A percentile compares a stretch with the other conserved stretches of the same genome.
Evolutionary conservation across 2,329 filamentous ascomycete species (phyloP).

Genomic region (Stemphylium beticola): DNA sequence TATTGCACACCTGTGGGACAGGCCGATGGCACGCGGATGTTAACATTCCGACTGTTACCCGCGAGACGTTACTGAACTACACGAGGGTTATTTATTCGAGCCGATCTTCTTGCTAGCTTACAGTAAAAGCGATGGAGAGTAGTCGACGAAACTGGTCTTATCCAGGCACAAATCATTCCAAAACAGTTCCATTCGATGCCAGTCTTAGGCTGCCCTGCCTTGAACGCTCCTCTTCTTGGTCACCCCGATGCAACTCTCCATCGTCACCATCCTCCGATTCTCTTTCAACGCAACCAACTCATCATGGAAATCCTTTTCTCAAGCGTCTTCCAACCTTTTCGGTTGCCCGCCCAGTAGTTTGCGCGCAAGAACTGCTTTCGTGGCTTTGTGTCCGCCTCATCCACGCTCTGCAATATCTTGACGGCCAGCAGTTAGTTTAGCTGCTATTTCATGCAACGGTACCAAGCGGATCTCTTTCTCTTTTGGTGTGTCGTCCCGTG

Average conservation of each 20-base stretch:
- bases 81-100: too few relatives aligned
- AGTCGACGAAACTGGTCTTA: too few relatives aligned
- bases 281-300: constrained; percentile 23
- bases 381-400: constrained; percentile 22
- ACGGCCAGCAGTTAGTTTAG: constrained; percentile 18
- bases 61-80: too few relatives aligned
- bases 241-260: constrained; percentile 19
- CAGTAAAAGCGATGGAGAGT: too few relatives aligned
- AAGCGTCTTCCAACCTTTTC: constrained; percentile 15
- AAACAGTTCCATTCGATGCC: too few relatives aligned
- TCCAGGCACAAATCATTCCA: too few relatives aligned
- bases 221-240: background rate
- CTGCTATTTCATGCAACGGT: constrained; percentile 18
- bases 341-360: constrained; percentile 22
- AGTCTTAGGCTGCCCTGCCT: background rate
- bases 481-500: constrained; percentile 19
- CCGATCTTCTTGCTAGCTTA: too few relatives aligned
- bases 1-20: too few relatives aligned
- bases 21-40: too few relatives aligned
- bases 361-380: constrained; percentile 16
- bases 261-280: constrained; percentile 10
- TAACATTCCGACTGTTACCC: too few relatives aligned
- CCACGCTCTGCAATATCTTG: constrained; percentile 19
- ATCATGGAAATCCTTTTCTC: constrained; percentile 21
- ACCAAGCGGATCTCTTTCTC: constrained; percentile 19